Evolutionary conservation across 805 yeast species (phyloP), one percentile per base, ranked within the genome.

Genomic region (Suhomyces faveliae): DNA sequence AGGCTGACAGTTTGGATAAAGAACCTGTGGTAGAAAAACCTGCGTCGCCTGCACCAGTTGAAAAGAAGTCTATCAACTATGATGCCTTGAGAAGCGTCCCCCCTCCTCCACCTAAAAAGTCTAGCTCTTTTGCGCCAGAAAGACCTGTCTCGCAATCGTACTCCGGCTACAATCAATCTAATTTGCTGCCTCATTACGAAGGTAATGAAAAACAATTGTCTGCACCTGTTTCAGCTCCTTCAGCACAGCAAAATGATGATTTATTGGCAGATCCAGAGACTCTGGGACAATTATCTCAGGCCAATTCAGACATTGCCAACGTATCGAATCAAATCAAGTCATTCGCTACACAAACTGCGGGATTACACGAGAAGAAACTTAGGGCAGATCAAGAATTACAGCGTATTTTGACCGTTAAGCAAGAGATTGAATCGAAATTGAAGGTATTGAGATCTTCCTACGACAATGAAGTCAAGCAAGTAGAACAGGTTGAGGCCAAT

Each of bases 261-360:
- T 64, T 83, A 43, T 69, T 80, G 46, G 83, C 85, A 0, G 85
- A 83, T 42, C 70, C 74, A 5, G 87, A 79, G 44, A 76, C 84
- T 1, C 78, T 88, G 1, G 81, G 83, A 23, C 82, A 84, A 59
- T 70, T 89, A 43, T 82, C 96, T 1, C 79, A 80, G 50, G 92
- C 96, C 3, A 82, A 94, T 5, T 79, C 90, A 5, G 96, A 89
- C 57, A 78, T 89, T 63, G 96, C 96, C 12, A 89, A 91, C 56
- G 74, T 87, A 37, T 86, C 96, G 0, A 88, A 85, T 57, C 96
- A 91, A 69, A 84, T 89, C 53, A 82, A 82, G 53, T 86, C 96
- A 0, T 71, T 92, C 53, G 79, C 90, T 1, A 68, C 77, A 19
- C 96, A 90, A 65, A 87, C 95, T 1, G 73, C 87, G 0, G 77